These are phyloP conservation scores for Raphanus raphanistrum DNA, from an alignment of 345 rosid species.

Conservation along the genomic window DNA sequence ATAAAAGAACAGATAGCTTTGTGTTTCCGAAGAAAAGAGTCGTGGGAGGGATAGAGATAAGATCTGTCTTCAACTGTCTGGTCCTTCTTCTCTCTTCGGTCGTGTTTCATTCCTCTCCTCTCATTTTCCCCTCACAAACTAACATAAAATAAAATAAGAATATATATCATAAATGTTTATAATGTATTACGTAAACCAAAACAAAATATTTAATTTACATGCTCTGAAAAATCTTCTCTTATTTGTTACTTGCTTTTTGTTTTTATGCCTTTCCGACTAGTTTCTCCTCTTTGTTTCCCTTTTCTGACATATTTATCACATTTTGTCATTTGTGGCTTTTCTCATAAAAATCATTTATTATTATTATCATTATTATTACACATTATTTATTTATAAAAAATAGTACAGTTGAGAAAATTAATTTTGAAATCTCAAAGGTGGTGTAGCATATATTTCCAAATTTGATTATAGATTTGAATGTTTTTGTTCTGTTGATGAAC, in stretches of 20 bases:
- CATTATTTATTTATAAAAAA: too few species aligned
- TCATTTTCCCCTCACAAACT: slow-evolving; percentile 32
- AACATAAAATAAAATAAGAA: slow-evolving; percentile 29
- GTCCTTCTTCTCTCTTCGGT: slow-evolving; percentile 22
- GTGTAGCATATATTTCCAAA: too few species aligned
- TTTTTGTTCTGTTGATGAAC: too few species aligned
- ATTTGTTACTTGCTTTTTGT: slow-evolving; percentile 16
- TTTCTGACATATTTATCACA: slow-evolving; percentile 35
- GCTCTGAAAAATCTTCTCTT: neutral
- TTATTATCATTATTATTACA: neutral
- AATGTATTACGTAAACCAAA: slow-evolving; percentile 35
- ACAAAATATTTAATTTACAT: slow-evolving; percentile 34
- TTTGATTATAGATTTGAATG: too few species aligned
- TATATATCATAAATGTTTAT: slow-evolving; percentile 9
- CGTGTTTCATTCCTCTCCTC: slow-evolving; percentile 44
- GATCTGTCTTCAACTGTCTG: slow-evolving; percentile 37
- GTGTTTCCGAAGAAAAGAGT: slow-evolving; percentile 39
- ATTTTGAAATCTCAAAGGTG: too few species aligned
- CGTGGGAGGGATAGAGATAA: slow-evolving; percentile 42
- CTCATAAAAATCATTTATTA: neutral
- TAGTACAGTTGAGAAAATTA: too few species aligned
- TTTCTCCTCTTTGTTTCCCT: slow-evolving; percentile 31
- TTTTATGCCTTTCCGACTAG: slow-evolving; percentile 19
- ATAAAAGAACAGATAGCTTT: slow-evolving; percentile 13
- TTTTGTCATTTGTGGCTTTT: slow-evolving; percentile 7